Evolutionary conservation across 2,329 filamentous ascomycete species (phyloP), one percentile per base, ranked within the genome.

Genomic region (Fusarium illudens): DNA sequence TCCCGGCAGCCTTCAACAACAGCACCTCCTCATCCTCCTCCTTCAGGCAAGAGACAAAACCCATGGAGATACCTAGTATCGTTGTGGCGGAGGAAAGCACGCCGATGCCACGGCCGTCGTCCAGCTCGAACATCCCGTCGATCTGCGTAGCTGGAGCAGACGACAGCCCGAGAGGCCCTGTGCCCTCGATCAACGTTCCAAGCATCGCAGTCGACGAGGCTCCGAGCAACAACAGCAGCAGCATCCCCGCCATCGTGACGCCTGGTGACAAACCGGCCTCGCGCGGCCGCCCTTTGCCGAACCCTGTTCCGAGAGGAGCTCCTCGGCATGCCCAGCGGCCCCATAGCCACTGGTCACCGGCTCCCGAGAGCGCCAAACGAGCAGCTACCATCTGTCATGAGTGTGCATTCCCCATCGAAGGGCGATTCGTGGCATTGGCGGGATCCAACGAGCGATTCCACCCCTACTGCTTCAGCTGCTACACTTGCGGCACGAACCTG

Each of bases 391-490:
- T 90, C 46, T 99, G 96, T 75, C 92, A 94, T 51, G 90, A 94
- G 73, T 99, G 96, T 76, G 86, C 89, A 10, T 84, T 91, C 19
- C 90, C 93, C 1, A 98, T 99, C 70, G 89, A 96, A 60, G 96
- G 96, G 3, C 92, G 95, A 60, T 95, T 97, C 68, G 91, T 98
- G 20, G 92, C 91, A 5, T 89, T 97, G 7, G 90, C 89, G 2
- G 93, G 93, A 25, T 84, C 87, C 36, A 74, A 80, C 4, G 86
- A 89, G 73, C 91, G 94, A 19, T 98, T 98, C 78, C 96, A 99
- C 73, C 94, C 96, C 0, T 89, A 94, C 68, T 99, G 96, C 79
- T 98, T 99, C 82, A 86, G 88, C 42, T 99, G 96, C 82, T 91
- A 93, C 77, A 87, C 92, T 63, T 99, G 96, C 78, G 89, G 90